Base-by-base conservation (phyloP, 331 rosid genomes). In the Acacia concinna region DNA sequence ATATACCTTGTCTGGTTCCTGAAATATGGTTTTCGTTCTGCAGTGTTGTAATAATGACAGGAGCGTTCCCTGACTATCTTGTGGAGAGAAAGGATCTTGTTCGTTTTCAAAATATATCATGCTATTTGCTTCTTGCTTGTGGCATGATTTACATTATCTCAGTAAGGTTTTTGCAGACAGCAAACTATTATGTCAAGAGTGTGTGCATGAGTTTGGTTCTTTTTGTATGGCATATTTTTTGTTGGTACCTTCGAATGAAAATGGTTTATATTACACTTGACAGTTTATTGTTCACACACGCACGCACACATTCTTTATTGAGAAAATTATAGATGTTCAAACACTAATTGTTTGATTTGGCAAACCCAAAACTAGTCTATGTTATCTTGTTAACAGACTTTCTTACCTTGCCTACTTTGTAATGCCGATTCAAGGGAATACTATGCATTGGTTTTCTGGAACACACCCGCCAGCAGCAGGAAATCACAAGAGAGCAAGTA, bases 31-130 rank as follows among this genome's bases (percentile, higher is more conserved):
- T 65, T 77, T 43, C 69, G 74, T 57, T 68, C 57, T 75, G 51
- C 86, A 93, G 98, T 47, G 89, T 86, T 78, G 98, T 90, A 12
- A 92, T 93, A 71, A 93, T 91, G 98, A 91, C 98, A 56, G 90
- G 97, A 84, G 98, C 98, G 70, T 93, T 86, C 83, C 96, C 96
- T 5, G 77, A 84, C 56, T 78, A 80, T 73, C 11, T 20, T 59
- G 65, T 83, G 35, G 80, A 85, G 64, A 82, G 13, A 63, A 38
- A 14, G 70, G 75, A 32, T 4, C 90, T 93, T 67, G 78, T 91
- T 84, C 90, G 90, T 81, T 88, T 93, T 75, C 90, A 93, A 83
- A 70, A 69, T 83, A 83, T 90, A 85, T 83, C 98, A 6, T 85
- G 98, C 82, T 93, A 86, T 89, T 64, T 89, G 80, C 98, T 93